A percentile compares a stretch with the other conserved stretches of the same genome.
Evolutionary conservation across 1,139 yeast species (phyloP).

Genomic region (Petasospora fabianii): DNA sequence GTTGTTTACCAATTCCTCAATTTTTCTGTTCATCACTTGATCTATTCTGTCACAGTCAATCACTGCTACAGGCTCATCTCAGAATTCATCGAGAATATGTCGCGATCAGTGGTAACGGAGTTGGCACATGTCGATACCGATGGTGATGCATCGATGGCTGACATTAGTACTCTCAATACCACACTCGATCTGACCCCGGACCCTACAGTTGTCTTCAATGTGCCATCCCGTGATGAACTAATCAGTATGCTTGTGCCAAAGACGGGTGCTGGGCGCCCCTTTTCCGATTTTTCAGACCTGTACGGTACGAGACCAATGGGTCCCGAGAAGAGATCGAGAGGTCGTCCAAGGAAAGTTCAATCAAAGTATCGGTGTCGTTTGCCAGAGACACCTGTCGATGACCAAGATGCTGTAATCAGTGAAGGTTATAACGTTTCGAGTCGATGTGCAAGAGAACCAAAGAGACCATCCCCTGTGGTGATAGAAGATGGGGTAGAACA

Average conservation of each 20-base stretch:
- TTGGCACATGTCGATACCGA: neutral
- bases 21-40: too few relatives aligned
- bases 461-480: neutral
- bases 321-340: neutral
- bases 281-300: constrained; percentile 1
- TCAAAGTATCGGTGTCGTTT: neutral
- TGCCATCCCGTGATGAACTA: too few relatives aligned
- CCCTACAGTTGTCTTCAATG: too few relatives aligned
- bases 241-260: too few relatives aligned
- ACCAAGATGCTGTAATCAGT: neutral
- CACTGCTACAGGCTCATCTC: too few relatives aligned
- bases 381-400: neutral
- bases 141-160: neutral
- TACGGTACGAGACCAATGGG: constrained; percentile 1
- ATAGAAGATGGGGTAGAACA: neutral
- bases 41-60: too few relatives aligned
- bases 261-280: neutral
- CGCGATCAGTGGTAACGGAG: too few relatives aligned
- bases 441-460: neutral
- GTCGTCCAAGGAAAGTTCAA: constrained; percentile 1
- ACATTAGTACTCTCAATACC: neutral
- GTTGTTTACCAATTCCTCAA: too few relatives aligned
- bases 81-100: too few relatives aligned
- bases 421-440: neutral
- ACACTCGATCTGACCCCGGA: too few relatives aligned